Conservation (phyloP, 805 yeast species). For the Schizosaccharomyces octosporus region DNA sequence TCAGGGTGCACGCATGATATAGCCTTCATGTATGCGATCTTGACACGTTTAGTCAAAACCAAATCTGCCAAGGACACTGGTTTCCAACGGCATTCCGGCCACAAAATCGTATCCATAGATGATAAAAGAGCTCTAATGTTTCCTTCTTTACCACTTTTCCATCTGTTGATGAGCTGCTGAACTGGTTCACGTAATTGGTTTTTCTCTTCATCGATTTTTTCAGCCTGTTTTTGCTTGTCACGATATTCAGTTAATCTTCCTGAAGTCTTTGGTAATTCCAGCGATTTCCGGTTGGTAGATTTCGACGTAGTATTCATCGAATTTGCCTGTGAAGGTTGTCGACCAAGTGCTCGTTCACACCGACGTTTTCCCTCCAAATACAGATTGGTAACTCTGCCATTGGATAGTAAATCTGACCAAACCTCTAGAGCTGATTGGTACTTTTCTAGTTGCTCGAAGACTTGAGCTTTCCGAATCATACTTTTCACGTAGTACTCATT, state of each 20-base stretch:
- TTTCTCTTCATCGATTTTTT: slow-evolving; percentile 29
- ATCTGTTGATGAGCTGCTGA: slow-evolving; percentile 25
- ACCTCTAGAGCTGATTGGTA: slow-evolving; percentile 35
- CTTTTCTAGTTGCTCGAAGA: slow-evolving; percentile 55
- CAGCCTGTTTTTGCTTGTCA: slow-evolving; percentile 22
- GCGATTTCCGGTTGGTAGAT: slow-evolving; percentile 4
- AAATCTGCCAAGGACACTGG: slow-evolving; percentile 45
- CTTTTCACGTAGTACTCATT: slow-evolving; percentile 56
- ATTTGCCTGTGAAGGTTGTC: slow-evolving; percentile 15
- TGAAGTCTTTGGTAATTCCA: slow-evolving; percentile 5
- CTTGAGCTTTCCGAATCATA: slow-evolving; percentile 50
- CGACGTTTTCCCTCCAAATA: slow-evolving; percentile 65
- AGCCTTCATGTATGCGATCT: slow-evolving; percentile 59
- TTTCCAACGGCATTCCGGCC: slow-evolving; percentile 45
- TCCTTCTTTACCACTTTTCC: slow-evolving; percentile 59
- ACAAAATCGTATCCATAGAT: slow-evolving; percentile 39
- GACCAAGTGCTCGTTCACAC: slow-evolving; percentile 40
- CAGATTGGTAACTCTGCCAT: slow-evolving; percentile 39
- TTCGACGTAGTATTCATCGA: slow-evolving; percentile 9
- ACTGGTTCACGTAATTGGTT: slow-evolving; percentile 40
- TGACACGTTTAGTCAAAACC: slow-evolving; percentile 74
- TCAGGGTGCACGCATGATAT: slow-evolving; percentile 66
- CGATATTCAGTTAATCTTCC: slow-evolving; percentile 31
- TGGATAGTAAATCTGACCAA: slow-evolving; percentile 38
- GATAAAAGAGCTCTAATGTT: slow-evolving; percentile 58